phyloP scores from a whole-genome alignment of 306 rosid species.

The Prunus armeniaca region DNA sequence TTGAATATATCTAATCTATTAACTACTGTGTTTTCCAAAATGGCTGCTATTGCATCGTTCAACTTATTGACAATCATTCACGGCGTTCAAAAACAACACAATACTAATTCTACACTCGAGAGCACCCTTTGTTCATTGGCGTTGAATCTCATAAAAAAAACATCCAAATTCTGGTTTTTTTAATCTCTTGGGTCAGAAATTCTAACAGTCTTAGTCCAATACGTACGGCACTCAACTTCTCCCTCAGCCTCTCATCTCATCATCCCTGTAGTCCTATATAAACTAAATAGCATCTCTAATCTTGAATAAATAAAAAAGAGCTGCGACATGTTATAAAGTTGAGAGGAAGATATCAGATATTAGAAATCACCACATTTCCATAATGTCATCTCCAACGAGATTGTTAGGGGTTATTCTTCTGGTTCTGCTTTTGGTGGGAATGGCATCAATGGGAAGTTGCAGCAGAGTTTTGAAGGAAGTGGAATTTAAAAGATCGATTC shows the following conservation, averaged over 20 bases:
- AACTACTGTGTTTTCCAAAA: constrained; percentile 13
- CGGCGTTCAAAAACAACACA: constrained; percentile 5
- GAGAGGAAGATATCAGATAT: no score
- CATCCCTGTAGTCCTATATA: constrained; percentile 13
- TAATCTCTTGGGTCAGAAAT: not conserved
- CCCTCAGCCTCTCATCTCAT: not conserved
- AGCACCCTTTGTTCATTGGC: constrained; percentile 2
- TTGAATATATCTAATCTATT: not conserved
- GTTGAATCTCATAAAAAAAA: constrained; percentile 12
- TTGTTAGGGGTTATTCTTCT: constrained; percentile 3
- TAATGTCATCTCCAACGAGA: not conserved
- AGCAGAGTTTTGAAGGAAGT: constrained; percentile 25
- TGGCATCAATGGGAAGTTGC: constrained; percentile 36
- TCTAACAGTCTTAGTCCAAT: constrained; percentile 11
- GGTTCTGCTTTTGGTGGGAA: constrained; percentile 21
- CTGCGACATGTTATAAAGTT: no score
- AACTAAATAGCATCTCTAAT: not conserved
- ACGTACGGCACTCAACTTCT: constrained; percentile 14
- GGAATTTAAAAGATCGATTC: constrained; percentile 28
- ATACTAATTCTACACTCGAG: constrained; percentile 9
- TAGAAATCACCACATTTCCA: not conserved
- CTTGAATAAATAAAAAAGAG: no score
- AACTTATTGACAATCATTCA: constrained; percentile 13
- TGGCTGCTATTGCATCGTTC: constrained; percentile 23
- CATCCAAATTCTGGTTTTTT: not conserved